phyloP scores from a whole-genome alignment of 495 filamentous ascomycete species.

The Halenospora varia region DNA sequence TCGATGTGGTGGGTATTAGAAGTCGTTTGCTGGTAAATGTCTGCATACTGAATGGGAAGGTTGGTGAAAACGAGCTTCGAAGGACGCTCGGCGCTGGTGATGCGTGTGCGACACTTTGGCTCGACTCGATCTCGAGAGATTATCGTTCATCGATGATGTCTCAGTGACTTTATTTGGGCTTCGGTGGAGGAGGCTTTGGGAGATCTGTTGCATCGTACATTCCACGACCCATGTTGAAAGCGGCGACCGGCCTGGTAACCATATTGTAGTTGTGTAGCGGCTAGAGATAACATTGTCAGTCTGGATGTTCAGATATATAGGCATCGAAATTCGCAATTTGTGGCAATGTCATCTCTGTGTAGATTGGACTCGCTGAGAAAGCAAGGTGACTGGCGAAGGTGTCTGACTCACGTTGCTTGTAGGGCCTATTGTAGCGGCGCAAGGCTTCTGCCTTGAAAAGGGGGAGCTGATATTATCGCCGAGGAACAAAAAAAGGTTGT shows the following conservation, averaged over 20 bases:
- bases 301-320: too few species aligned
- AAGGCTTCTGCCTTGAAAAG: slow-evolving; percentile 16
- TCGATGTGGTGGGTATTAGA: slow-evolving; percentile 11
- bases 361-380: too few species aligned
- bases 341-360: too few species aligned
- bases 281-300: too few species aligned
- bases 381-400: neutral
- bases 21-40: slow-evolving; percentile 6
- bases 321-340: too few species aligned
- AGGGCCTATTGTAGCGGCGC: slow-evolving; percentile 6
- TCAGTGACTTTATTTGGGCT: slow-evolving; percentile 36
- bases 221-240: slow-evolving; percentile 50
- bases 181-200: slow-evolving; percentile 50
- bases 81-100: neutral
- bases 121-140: neutral
- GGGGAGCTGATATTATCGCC: neutral
- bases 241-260: slow-evolving; percentile 41
- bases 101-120: neutral
- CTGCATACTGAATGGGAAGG: slow-evolving; percentile 13
- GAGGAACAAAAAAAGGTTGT: too few species aligned
- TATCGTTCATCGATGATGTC: neutral
- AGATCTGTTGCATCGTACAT: slow-evolving; percentile 54
- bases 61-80: neutral
- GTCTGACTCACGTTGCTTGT: slow-evolving; percentile 22
- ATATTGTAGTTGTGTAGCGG: slow-evolving; percentile 34